Conservation (phyloP, 352 stramenopile species). For the Thalassiosira mediterranea region DNA sequence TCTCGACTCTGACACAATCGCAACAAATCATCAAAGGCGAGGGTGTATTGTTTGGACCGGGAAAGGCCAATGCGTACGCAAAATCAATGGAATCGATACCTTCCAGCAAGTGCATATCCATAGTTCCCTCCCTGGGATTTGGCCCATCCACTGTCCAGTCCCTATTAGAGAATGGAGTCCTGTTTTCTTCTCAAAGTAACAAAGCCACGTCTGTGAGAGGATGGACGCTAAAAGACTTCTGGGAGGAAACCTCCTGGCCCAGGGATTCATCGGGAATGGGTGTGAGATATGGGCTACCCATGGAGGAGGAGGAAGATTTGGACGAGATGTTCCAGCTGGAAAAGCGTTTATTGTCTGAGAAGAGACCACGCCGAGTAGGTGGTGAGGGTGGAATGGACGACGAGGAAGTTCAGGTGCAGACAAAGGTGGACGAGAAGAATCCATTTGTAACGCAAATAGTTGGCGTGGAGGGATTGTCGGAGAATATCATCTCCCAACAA, state of each 20-base stretch:
- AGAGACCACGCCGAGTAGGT: constrained; percentile 6
- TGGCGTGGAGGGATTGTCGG: constrained; percentile 61
- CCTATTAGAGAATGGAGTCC: constrained; percentile 67
- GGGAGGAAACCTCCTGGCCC: constrained; percentile 77
- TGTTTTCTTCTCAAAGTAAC: constrained; percentile 51
- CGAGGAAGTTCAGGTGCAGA: constrained; percentile 21
- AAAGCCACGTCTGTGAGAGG: constrained; percentile 44
- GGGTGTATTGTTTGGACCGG: constrained; percentile 71
- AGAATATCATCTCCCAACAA: constrained; percentile 54
- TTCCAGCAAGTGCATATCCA: constrained; percentile 20
- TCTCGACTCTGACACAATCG: constrained; percentile 67
- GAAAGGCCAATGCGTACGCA: constrained; percentile 66
- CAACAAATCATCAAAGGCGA: constrained; percentile 70
- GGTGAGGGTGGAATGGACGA: constrained; percentile 32
- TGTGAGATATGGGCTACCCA: constrained; percentile 72
- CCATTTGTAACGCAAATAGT: constrained; percentile 68
- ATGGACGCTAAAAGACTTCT: constrained; percentile 75
- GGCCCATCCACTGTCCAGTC: constrained; percentile 61
- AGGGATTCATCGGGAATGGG: constrained; percentile 64
- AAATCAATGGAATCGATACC: constrained; percentile 55
- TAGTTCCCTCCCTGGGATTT: constrained; percentile 62
- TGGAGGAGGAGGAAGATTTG: constrained; percentile 52
- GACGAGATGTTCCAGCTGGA: constrained; percentile 48
- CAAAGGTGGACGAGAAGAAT: constrained; percentile 51
- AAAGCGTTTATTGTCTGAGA: constrained; percentile 10